Percentiles rank a stretch among this genome's conserved stretches.
These are phyloP conservation scores for Xylaria venustula DNA, from an alignment of 495 filamentous ascomycete species.

Conservation along the genomic window DNA sequence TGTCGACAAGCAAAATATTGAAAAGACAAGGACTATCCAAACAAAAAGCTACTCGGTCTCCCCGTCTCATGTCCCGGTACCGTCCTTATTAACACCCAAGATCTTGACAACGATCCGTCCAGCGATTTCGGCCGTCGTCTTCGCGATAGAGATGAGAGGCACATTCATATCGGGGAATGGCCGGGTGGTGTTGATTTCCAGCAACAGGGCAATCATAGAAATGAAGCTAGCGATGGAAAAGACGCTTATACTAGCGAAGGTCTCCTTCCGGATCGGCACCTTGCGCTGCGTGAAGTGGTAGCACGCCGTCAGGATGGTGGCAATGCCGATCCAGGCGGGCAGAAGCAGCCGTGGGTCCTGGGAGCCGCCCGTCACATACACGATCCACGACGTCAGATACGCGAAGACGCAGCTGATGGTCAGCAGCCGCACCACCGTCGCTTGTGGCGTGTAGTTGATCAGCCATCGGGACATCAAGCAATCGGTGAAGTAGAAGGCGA, in stretches of 20 bases:
- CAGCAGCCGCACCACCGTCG: conserved; percentile 78
- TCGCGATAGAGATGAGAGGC: conserved; percentile 24
- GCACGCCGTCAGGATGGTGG: conserved; percentile 71
- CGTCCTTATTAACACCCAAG: conserved; percentile 25
- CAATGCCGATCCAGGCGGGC: conserved; percentile 83
- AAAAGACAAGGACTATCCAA: not conserved
- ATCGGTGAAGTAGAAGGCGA: conserved; percentile 88
- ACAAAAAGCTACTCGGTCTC: not conserved
- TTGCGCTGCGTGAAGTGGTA: conserved; percentile 82
- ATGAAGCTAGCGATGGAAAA: conserved; percentile 75
- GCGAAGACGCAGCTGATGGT: conserved; percentile 77
- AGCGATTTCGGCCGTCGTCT: conserved; percentile 18
- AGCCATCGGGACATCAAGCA: conserved; percentile 93
- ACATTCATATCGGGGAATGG: conserved; percentile 24
- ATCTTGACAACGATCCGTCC: conserved; percentile 23
- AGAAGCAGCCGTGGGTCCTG: conserved; percentile 76
- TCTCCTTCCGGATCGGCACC: conserved; percentile 79
- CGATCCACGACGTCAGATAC: conserved; percentile 76
- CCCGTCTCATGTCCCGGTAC: not conserved
- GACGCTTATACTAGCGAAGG: conserved; percentile 70
- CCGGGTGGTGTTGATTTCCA: conserved; percentile 61
- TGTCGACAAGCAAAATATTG: not conserved
- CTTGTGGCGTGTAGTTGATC: conserved; percentile 81
- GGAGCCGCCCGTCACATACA: conserved; percentile 71
- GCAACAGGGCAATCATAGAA: conserved; percentile 67